phyloP scores from a whole-genome alignment of 2,329 filamentous ascomycete genomes.

The Pyricularia sp. region DNA sequence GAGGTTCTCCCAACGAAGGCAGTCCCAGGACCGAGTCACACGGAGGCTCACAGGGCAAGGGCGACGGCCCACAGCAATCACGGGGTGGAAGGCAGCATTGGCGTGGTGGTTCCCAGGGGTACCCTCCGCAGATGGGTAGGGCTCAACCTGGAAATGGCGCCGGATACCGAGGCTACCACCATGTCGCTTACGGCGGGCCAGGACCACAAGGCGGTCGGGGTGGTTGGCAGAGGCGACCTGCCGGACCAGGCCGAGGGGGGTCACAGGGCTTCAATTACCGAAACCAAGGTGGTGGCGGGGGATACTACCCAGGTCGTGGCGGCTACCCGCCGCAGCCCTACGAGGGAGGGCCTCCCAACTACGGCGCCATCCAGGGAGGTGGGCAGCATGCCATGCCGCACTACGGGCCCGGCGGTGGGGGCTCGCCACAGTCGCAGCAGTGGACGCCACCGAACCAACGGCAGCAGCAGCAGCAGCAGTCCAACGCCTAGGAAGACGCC shows the following conservation, averaged over 20 bases:
- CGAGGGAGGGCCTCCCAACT: background rate
- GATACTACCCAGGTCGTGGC: background rate
- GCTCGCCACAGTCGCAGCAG: background rate
- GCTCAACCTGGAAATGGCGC: background rate
- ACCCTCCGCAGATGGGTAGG: background rate
- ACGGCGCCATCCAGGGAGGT: background rate
- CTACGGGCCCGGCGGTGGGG: background rate
- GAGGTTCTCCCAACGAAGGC: background rate
- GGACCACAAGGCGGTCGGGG: background rate
- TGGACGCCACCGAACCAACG: background rate
- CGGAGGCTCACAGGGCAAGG: background rate
- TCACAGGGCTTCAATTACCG: background rate
- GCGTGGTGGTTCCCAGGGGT: background rate
- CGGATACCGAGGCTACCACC: background rate
- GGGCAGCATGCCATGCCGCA: background rate
- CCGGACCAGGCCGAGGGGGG: background rate
- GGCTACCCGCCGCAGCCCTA: background rate
- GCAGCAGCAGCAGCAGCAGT: background rate
- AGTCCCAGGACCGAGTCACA: conserved; percentile 8
- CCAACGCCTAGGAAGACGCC: background rate
- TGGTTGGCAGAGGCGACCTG: background rate
- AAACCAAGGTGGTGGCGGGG: background rate
- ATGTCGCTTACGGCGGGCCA: background rate
- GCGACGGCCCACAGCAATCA: background rate
- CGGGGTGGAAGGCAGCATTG: background rate